phyloP scores from a whole-genome alignment of 768 basidiomycete genomes.

The Collybia mongolica region DNA sequence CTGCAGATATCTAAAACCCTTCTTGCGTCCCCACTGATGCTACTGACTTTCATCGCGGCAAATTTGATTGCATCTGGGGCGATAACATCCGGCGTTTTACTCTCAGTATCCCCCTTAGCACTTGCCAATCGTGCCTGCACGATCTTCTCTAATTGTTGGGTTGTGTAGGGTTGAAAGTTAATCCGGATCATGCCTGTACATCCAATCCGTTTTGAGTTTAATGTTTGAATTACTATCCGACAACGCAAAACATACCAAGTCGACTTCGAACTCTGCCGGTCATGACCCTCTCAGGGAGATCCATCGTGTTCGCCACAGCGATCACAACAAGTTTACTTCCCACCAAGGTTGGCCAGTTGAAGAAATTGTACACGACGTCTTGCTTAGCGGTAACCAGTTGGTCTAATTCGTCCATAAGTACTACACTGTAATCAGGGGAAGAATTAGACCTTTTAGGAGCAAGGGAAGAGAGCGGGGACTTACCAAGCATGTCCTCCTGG shows the following conservation, averaged over 20 bases:
- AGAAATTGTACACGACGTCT: slow-evolving; percentile 99
- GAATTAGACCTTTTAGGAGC: not conserved
- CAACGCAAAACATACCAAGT: slow-evolving; percentile 54
- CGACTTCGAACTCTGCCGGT: slow-evolving; percentile 90
- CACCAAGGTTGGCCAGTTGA: slow-evolving; percentile 96
- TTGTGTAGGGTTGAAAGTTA: slow-evolving; percentile 89
- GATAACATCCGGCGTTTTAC: slow-evolving; percentile 51
- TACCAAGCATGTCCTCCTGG: slow-evolving; percentile 90
- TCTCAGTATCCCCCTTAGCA: slow-evolving; percentile 47
- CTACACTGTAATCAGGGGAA: slow-evolving; percentile 58
- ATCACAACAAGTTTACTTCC: slow-evolving; percentile 91
- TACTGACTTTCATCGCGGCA: slow-evolving; percentile 67
- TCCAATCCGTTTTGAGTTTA: not conserved
- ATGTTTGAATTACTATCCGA: not conserved
- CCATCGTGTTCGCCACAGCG: slow-evolving; percentile 98
- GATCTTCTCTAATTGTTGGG: slow-evolving; percentile 77
- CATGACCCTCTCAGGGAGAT: slow-evolving; percentile 93
- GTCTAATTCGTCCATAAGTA: slow-evolving; percentile 98
- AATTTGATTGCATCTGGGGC: slow-evolving; percentile 75
- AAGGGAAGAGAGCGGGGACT: slow-evolving; percentile 21
- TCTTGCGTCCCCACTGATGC: slow-evolving; percentile 92
- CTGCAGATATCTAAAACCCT: slow-evolving; percentile 92
- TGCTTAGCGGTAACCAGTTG: slow-evolving; percentile 95
- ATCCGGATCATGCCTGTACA: slow-evolving; percentile 80
- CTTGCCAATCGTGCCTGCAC: slow-evolving; percentile 77